These are phyloP conservation scores for Coleophoma cylindrospora DNA, from an alignment of 2,329 filamentous ascomycete species.

Conservation along the genomic window DNA sequence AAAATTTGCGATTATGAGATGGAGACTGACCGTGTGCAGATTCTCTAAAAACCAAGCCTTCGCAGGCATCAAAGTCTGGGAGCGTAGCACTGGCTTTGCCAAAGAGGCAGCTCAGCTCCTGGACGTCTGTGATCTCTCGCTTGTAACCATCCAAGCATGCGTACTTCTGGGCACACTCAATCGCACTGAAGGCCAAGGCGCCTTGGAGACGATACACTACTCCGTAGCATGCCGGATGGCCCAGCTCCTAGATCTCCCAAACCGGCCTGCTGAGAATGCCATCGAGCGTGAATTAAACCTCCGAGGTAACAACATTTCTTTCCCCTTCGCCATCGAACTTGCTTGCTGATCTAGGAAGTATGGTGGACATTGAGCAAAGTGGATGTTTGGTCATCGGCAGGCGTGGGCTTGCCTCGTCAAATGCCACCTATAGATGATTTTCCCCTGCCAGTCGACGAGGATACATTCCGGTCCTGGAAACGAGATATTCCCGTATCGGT, in stretches of 20 bases:
- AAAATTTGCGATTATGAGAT: neutral
- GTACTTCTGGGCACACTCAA: slow-evolving; percentile 14
- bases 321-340: neutral
- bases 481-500: neutral
- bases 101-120: slow-evolving; percentile 10
- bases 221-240: slow-evolving; percentile 15
- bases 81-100: slow-evolving; percentile 8
- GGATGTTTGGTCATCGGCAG: slow-evolving; percentile 18
- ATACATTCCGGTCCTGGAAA: slow-evolving; percentile 3
- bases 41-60: slow-evolving; percentile 14
- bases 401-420: slow-evolving; percentile 12
- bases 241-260: slow-evolving; percentile 13
- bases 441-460: slow-evolving; percentile 14
- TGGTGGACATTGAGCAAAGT: slow-evolving; percentile 19
- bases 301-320: slow-evolving; percentile 7
- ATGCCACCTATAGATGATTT: slow-evolving; percentile 11
- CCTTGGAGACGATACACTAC: slow-evolving; percentile 15
- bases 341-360: slow-evolving; percentile 8
- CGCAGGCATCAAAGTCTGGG: slow-evolving; percentile 6
- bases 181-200: slow-evolving; percentile 10
- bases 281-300: slow-evolving; percentile 15
- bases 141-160: slow-evolving; percentile 16
- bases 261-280: slow-evolving; percentile 3
- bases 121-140: slow-evolving; percentile 12
- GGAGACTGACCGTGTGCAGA: slow-evolving; percentile 5